Base-by-base conservation (phyloP, 805 yeast genomes). In the Vanderwaltozyma polyspora region DNA sequence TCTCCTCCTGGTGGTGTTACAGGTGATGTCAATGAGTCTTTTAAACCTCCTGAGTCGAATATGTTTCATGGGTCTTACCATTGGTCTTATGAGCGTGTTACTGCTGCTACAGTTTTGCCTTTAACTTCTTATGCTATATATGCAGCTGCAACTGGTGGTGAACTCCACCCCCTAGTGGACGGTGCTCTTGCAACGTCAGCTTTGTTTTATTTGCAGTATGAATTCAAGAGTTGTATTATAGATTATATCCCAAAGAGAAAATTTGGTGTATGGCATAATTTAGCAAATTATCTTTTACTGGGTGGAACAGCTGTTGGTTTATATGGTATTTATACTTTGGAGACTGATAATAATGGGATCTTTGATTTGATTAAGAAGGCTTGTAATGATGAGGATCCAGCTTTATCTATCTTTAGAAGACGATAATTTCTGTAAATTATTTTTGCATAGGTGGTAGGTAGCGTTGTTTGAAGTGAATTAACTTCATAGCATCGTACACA, bases 171-270 rank as follows among this genome's bases (percentile, higher is more conserved):
- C 1, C 34, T 68, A 6, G 39, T 74, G 3, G 91, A 81, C 57
- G 62, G 81, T 3, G 43, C 73, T 2, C 57, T 80, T 49, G 62
- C 76, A 12, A 62, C 75, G 3, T 57, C 74, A 11, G 51, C 79
- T 31, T 59, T 81, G 43, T 66, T 70, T 50, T 91, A 82, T 55
- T 67, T 76, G 36, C 73, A 71, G 55, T 73, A 74, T 32, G 93
- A 91, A 3, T 75, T 80, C 65, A 76, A 74, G 50, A 67, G 83
- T 28, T 79, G 91, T 66, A 81, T 82, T 46, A 70, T 71, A 37
- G 91, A 82, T 58, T 79, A 80, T 60, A 76, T 82, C 35, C 91
- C 89, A 33, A 63, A 63, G 52, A 72, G 89, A 63, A 82, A 76
- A 24, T 82, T 70, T 49, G 86, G 87, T 12, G 43, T 65, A 23